phyloP scores from a whole-genome alignment of 768 basidiomycete species.

The Amylocystis lapponica region DNA sequence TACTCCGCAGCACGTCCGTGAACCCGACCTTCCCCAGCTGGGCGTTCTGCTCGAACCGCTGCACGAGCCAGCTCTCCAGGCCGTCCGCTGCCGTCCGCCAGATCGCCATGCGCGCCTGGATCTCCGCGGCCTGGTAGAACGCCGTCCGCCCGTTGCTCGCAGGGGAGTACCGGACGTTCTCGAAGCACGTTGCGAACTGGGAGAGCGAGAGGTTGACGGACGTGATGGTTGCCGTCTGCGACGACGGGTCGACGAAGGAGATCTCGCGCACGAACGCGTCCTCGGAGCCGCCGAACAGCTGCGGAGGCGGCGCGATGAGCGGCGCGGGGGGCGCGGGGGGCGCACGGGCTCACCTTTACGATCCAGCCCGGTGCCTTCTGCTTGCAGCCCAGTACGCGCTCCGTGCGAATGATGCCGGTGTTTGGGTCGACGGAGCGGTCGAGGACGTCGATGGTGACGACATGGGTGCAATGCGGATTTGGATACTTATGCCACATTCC shows the following conservation, averaged over 20 bases:
- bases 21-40: constrained; percentile 85
- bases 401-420: constrained; percentile 88
- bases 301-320: constrained; percentile 3
- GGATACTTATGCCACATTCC: constrained; percentile 97
- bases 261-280: constrained; percentile 94
- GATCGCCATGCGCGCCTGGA: constrained; percentile 74
- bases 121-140: constrained; percentile 88
- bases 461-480: constrained; percentile 87
- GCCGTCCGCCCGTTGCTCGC: constrained; percentile 51
- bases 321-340: neutral
- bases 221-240: constrained; percentile 75
- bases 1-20: constrained; percentile 75
- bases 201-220: constrained; percentile 92
- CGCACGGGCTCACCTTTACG: constrained; percentile 60
- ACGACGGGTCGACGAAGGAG: constrained; percentile 84
- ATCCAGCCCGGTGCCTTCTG: constrained; percentile 92
- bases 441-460: constrained; percentile 80
- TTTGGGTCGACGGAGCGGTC: constrained; percentile 78
- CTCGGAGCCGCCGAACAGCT: constrained; percentile 91
- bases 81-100: constrained; percentile 80
- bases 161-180: constrained; percentile 84
- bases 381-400: constrained; percentile 85
- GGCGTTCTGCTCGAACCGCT: constrained; percentile 91
- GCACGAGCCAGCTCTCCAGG: constrained; percentile 79
- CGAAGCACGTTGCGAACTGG: constrained; percentile 91